Conservation (phyloP, 441 rosid species). For the Pelargonium fulgidum region DNA sequence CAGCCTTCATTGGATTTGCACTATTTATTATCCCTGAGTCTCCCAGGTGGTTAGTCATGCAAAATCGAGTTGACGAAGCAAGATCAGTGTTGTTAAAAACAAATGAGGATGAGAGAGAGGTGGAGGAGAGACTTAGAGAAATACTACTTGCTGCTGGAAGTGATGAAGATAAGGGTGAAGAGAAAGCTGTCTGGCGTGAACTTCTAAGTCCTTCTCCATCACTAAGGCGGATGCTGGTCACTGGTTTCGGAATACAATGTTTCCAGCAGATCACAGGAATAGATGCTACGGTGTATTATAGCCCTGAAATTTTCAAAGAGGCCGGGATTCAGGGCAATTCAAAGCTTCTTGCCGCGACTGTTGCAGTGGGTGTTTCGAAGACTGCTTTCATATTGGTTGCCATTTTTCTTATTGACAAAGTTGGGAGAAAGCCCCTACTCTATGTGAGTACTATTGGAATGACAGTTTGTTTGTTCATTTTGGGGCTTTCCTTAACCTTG, state of each 20-base stretch:
- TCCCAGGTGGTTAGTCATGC: constrained; percentile 1
- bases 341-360: constrained; percentile 1
- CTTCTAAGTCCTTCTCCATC: constrained; percentile 3
- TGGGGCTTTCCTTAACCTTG: constrained; percentile 2
- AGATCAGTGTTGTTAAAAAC: background rate
- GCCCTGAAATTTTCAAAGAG: constrained; percentile 3
- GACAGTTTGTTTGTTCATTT: background rate
- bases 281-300: background rate
- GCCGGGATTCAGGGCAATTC: background rate
- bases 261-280: constrained; percentile 5
- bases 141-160: background rate
- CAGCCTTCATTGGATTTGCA: background rate
- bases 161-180: background rate
- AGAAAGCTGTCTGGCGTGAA: constrained; percentile 2
- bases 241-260: constrained; percentile 3
- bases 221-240: background rate
- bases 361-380: background rate
- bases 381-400: background rate
- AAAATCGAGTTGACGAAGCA: background rate
- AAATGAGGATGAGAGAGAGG: background rate
- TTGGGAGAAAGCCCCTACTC: background rate
- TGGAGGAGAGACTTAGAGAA: background rate
- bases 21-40: background rate
- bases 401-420: background rate
- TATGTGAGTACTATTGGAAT: background rate